Percentiles rank a stretch among this genome's conserved stretches.
Evolutionary conservation across 805 yeast species (phyloP).

Genomic region (Yarrowia hollandica): DNA sequence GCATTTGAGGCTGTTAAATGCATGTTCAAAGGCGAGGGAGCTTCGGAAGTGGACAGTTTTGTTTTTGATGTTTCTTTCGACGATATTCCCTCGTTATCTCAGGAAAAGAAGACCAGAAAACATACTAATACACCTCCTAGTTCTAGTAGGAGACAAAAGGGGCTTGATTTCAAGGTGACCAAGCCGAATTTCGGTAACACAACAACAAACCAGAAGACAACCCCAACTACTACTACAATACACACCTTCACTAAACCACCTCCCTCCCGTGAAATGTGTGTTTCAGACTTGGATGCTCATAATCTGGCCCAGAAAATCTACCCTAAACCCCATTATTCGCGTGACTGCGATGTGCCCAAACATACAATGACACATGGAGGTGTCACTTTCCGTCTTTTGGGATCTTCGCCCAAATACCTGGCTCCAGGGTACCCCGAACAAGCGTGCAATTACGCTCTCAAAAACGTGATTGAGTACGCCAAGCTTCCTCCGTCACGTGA

Average conservation of each 20-base stretch:
- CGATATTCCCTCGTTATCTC: constrained; percentile 5
- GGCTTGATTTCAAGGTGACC: background rate
- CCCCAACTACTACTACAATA: background rate
- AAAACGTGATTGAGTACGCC: background rate
- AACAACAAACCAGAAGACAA: background rate
- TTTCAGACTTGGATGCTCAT: background rate
- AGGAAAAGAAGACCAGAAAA: background rate
- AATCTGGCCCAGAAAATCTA: background rate
- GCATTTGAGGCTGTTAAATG: constrained; percentile 2
- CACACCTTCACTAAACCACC: background rate
- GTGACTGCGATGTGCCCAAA: constrained; percentile 57
- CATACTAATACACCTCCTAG: background rate
- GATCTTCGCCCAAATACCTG: constrained; percentile 33
- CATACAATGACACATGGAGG: constrained; percentile 68
- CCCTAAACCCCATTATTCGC: constrained; percentile 10
- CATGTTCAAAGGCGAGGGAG: constrained; percentile 19
- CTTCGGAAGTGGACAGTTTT: background rate
- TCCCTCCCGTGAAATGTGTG: background rate
- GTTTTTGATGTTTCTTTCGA: constrained; percentile 13
- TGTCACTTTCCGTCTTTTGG: constrained; percentile 43
- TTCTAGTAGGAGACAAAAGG: background rate
- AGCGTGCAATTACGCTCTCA: background rate
- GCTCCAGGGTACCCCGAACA: background rate
- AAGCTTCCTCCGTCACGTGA: constrained; percentile 29
- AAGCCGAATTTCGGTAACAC: background rate